Conservation (phyloP, 352 stramenopile genomes). For the Pythium pectinolyticum region DNA sequence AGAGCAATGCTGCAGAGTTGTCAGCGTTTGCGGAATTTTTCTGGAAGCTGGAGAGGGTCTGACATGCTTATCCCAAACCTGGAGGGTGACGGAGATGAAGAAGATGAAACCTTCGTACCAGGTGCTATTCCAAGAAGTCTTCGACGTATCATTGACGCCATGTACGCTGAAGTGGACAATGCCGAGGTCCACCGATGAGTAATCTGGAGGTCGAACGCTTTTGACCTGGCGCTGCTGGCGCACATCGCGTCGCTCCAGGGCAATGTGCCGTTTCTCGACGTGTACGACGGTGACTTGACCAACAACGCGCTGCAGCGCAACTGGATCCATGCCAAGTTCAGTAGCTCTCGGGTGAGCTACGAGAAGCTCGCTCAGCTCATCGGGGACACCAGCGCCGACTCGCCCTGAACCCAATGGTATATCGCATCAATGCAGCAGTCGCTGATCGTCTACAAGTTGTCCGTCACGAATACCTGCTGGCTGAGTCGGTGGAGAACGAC, state of each 20-base stretch:
- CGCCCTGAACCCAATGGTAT: slow-evolving; percentile 23
- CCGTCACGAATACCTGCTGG: slow-evolving; percentile 14
- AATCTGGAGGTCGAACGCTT: slow-evolving; percentile 18
- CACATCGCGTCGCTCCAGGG: slow-evolving; percentile 90
- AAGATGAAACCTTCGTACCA: neutral
- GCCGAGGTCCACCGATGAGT: slow-evolving; percentile 9
- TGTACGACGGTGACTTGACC: slow-evolving; percentile 91
- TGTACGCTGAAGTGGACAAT: slow-evolving; percentile 20
- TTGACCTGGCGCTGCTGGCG: slow-evolving; percentile 89
- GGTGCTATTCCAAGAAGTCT: neutral
- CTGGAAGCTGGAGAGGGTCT: neutral
- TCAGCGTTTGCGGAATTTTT: neutral
- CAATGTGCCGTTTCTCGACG: slow-evolving; percentile 91
- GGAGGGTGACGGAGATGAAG: neutral
- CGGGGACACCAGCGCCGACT: slow-evolving; percentile 47
- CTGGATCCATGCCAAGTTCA: slow-evolving; percentile 58
- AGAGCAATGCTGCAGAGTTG: neutral
- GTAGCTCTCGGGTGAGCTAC: slow-evolving; percentile 64
- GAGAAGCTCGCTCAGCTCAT: slow-evolving; percentile 69
- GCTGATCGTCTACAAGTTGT: slow-evolving; percentile 1
- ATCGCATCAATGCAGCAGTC: slow-evolving; percentile 17
- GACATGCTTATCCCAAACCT: slow-evolving; percentile 16
- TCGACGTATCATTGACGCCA: slow-evolving; percentile 7
- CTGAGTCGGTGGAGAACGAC: slow-evolving; percentile 14
- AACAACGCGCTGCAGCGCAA: slow-evolving; percentile 78